Conservation (phyloP, 768 basidiomycete species). For the Postia placenta region DNA sequence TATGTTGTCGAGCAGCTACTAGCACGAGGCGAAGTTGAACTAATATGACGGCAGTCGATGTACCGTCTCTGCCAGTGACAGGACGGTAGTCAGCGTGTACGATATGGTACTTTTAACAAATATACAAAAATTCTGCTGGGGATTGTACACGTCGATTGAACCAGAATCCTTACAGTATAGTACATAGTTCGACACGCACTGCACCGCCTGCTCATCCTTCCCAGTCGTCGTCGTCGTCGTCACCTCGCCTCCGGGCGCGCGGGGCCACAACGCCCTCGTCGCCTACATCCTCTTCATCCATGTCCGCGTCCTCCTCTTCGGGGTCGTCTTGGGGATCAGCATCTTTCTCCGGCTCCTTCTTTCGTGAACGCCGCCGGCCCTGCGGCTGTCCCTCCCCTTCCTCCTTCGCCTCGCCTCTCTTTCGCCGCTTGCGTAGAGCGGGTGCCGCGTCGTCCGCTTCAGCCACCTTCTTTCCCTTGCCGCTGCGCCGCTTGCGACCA, state of each 20-base stretch:
- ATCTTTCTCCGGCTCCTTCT: constrained; percentile 24
- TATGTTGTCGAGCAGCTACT: constrained; percentile 70
- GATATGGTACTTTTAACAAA: background rate
- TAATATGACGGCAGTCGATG: constrained; percentile 45
- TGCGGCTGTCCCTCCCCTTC: constrained; percentile 28
- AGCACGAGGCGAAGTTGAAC: constrained; percentile 64
- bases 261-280: constrained; percentile 4
- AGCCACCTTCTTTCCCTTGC: constrained; percentile 38
- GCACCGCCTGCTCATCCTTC: constrained; percentile 16
- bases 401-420: constrained; percentile 21
- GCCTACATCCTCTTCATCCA: constrained; percentile 28
- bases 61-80: background rate
- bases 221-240: constrained; percentile 37
- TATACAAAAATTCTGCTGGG: no score
- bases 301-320: constrained; percentile 37
- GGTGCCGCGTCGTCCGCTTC: constrained; percentile 31
- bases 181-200: no score
- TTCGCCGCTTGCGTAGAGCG: constrained; percentile 39
- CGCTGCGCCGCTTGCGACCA: constrained; percentile 54
- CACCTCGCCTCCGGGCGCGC: constrained; percentile 1
- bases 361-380: constrained; percentile 35
- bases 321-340: constrained; percentile 34
- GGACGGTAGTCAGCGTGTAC: no score
- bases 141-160: background rate
- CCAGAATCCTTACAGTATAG: no score